These are phyloP conservation scores for Papilionanthe hybrid DNA, from an alignment of 116 monocot species.

Conservation along the genomic window DNA sequence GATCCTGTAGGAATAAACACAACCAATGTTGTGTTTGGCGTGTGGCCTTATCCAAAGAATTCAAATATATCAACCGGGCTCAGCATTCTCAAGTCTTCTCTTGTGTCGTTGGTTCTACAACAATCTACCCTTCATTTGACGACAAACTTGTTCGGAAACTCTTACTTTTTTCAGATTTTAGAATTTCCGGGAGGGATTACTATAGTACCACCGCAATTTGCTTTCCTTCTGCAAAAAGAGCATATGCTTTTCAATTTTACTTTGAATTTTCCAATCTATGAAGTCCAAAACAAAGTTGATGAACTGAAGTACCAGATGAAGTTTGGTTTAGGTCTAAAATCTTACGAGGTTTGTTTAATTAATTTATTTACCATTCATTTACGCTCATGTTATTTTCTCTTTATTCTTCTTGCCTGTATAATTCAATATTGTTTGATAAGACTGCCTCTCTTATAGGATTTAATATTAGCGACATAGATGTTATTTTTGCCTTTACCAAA, in stretches of 20 bases:
- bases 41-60: slow-evolving; percentile 65
- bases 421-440: not conserved
- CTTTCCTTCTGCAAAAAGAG: slow-evolving; percentile 76
- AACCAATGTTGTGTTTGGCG: slow-evolving; percentile 83
- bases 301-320: slow-evolving; percentile 85
- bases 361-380: not conserved
- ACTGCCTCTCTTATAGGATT: not conserved
- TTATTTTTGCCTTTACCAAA: not conserved
- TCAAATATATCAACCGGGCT: slow-evolving; percentile 58
- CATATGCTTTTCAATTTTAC: slow-evolving; percentile 81
- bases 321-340: slow-evolving; percentile 70
- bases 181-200: slow-evolving; percentile 97
- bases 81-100: slow-evolving; percentile 71
- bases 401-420: not conserved
- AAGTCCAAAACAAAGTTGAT: slow-evolving; percentile 56
- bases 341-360: slow-evolving; percentile 65
- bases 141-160: slow-evolving; percentile 70
- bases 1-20: slow-evolving; percentile 56
- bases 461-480: not conserved
- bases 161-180: slow-evolving; percentile 75
- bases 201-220: slow-evolving; percentile 71
- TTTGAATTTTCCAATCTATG: slow-evolving; percentile 77
- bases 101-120: slow-evolving; percentile 54
- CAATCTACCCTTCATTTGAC: slow-evolving; percentile 69
- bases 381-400: not conserved